Base-by-base conservation (phyloP, 352 stramenopile genomes). In the Pythium insidiosum region DNA sequence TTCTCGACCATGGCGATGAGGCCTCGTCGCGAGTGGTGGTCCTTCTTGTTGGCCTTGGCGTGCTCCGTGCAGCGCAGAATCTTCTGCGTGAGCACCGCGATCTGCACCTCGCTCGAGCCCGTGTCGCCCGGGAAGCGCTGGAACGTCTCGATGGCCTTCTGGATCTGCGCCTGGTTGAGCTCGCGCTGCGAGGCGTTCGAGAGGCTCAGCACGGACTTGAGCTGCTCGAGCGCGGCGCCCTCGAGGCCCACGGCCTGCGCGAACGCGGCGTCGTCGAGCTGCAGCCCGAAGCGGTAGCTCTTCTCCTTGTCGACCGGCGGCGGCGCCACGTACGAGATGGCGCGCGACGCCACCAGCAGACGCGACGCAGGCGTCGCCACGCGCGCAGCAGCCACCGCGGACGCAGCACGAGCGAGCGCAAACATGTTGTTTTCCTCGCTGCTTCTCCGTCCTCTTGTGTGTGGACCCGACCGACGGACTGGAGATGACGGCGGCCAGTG, bases 1-100 rank as follows among this genome's bases (percentile, higher is more conserved):
- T 87, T 85, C 61, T 87, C 66, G 30, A 93, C 78, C 80, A 93
- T 88, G 18, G 78, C 73, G 30, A 90, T 87, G 18, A 93, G 66
- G 3, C 80, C 80, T 51, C 80, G 77, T 53, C 77, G 70, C 56
- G 80, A 93, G 68, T 93, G 80, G 47, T 90, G 77, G 61, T 93
- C 80, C 58, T 93, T 87, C 77, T 90, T 89, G 65, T 93, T 66
- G 19, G 50, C 50, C 52, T 82, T 67, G 23, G 79, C 75, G 65
- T 93, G 80, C 13, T 70, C 37, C 53, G 80, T 93, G 44, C 57
- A 82, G 39, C 68, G 78, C 51, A 85, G 54, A 44, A 93, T 90
- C 67, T 88, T 90, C 55, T 93, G 77, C 53, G 80, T 93, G 20
- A 93, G 59, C 50, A 90, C 76, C 6, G 80, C 80, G 41, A 93